phyloP scores from a whole-genome alignment of 805 yeast genomes.

The Saccharomyces mikatae region DNA sequence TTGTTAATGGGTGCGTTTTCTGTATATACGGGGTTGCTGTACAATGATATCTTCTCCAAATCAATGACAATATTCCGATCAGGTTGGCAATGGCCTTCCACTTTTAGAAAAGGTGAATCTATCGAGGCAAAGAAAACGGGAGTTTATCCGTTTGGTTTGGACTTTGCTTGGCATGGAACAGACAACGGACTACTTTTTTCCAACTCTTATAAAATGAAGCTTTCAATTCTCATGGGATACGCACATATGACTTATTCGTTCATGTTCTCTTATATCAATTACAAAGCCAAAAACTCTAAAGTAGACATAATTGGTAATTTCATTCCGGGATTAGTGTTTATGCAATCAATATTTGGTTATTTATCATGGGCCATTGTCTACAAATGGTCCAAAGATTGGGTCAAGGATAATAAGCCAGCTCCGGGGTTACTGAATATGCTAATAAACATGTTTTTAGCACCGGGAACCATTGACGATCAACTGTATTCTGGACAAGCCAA shows the following conservation, averaged over 20 bases:
- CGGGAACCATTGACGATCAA: constrained; percentile 78
- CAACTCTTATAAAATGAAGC: constrained; percentile 95
- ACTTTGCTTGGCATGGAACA: constrained; percentile 95
- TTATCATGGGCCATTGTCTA: constrained; percentile 76
- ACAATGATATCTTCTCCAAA: constrained; percentile 88
- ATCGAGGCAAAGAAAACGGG: constrained; percentile 61
- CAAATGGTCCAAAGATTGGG: constrained; percentile 95
- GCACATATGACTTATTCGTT: constrained; percentile 89
- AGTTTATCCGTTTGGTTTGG: constrained; percentile 78
- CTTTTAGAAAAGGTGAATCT: constrained; percentile 59
- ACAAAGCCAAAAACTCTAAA: constrained; percentile 53
- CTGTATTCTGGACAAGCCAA: constrained; percentile 72
- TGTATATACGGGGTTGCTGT: constrained; percentile 88
- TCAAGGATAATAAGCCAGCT: constrained; percentile 63
- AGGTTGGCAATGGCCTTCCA: constrained; percentile 91
- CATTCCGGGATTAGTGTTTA: constrained; percentile 85
- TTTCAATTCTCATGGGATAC: constrained; percentile 91
- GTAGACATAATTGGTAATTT: constrained; percentile 90
- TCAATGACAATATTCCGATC: constrained; percentile 81
- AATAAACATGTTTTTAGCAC: constrained; percentile 89
- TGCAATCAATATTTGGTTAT: constrained; percentile 96
- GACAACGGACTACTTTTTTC: constrained; percentile 85
- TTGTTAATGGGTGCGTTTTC: constrained; percentile 91
- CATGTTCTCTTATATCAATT: constrained; percentile 76
- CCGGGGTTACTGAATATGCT: constrained; percentile 93